Evolutionary conservation across 768 basidiomycete genomes (phyloP).

Genomic region (Phanerochaete carnosa): DNA sequence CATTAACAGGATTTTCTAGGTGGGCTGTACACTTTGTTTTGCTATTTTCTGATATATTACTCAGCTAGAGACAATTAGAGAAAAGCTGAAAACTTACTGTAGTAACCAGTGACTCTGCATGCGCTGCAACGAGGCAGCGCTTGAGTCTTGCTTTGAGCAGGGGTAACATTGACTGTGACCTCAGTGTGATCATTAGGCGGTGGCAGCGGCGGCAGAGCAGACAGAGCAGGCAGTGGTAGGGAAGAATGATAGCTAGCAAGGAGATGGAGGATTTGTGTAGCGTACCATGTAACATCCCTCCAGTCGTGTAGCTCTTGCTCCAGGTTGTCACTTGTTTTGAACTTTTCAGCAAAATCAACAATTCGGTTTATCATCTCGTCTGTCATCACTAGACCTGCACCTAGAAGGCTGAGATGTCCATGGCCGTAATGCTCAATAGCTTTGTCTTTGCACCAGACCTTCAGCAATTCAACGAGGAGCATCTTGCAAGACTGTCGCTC

Average conservation of each 20-base stretch:
- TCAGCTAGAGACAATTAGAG: neutral
- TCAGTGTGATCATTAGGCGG: neutral
- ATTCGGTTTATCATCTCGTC: constrained; percentile 20
- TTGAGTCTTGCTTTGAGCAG: neutral
- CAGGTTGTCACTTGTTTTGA: constrained; percentile 14
- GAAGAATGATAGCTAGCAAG: neutral
- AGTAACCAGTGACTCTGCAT: constrained; percentile 4
- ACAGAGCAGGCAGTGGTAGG: too few species aligned
- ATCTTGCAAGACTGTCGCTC: constrained; percentile 6
- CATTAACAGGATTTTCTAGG: neutral
- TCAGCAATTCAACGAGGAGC: constrained; percentile 3
- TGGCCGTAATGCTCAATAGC: constrained; percentile 3
- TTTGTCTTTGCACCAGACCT: constrained; percentile 15
- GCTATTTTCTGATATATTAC: neutral
- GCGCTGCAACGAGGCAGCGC: constrained; percentile 2
- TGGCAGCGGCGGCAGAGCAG: too few species aligned
- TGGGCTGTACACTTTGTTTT: neutral
- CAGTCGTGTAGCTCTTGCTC: constrained; percentile 14
- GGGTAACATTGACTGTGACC: neutral
- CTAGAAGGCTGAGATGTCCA: constrained; percentile 10
- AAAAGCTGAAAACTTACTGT: neutral
- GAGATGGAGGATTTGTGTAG: neutral
- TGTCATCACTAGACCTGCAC: constrained; percentile 19
- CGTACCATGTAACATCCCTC: neutral
- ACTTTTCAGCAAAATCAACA: constrained; percentile 22